phyloP scores from a whole-genome alignment of 2,329 filamentous ascomycete species.

The Cephalotrichum gorgonifer region DNA sequence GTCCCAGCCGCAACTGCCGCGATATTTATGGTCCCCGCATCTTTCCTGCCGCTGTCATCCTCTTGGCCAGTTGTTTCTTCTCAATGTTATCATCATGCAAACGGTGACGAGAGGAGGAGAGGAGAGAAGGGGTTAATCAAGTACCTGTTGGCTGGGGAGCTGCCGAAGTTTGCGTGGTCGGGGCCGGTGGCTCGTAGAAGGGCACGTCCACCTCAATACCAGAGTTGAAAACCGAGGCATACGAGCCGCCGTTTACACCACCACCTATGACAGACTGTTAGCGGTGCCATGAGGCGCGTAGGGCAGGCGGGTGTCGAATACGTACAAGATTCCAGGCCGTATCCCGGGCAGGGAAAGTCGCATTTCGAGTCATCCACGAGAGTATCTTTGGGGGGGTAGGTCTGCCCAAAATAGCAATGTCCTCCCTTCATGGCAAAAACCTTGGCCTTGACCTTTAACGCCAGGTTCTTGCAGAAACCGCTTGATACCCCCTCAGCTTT shows the following conservation, averaged over 20 bases:
- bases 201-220: conserved; percentile 31
- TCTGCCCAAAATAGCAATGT: conserved; percentile 63
- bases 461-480: conserved; percentile 27
- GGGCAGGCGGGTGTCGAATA: conserved; percentile 7
- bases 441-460: conserved; percentile 32
- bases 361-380: conserved; percentile 51
- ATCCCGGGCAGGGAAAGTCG: conserved; percentile 55
- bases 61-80: not conserved
- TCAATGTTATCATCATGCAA: not conserved
- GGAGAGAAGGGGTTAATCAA: not conserved
- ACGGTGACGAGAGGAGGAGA: no score
- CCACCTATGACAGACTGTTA: conserved; percentile 18
- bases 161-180: conserved; percentile 15
- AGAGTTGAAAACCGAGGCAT: conserved; percentile 39
- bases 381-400: conserved; percentile 48
- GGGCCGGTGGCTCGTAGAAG: conserved; percentile 15
- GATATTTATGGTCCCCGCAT: conserved; percentile 50
- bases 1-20: conserved; percentile 80
- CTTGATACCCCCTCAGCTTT: conserved; percentile 17
- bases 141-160: conserved; percentile 7
- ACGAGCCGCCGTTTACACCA: conserved; percentile 15
- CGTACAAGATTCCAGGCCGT: conserved; percentile 53
- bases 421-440: conserved; percentile 55
- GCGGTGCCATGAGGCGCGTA: not conserved
- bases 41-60: conserved; percentile 15